phyloP scores from a whole-genome alignment of 139 green algal species.

The Desmodesmus armatus region DNA sequence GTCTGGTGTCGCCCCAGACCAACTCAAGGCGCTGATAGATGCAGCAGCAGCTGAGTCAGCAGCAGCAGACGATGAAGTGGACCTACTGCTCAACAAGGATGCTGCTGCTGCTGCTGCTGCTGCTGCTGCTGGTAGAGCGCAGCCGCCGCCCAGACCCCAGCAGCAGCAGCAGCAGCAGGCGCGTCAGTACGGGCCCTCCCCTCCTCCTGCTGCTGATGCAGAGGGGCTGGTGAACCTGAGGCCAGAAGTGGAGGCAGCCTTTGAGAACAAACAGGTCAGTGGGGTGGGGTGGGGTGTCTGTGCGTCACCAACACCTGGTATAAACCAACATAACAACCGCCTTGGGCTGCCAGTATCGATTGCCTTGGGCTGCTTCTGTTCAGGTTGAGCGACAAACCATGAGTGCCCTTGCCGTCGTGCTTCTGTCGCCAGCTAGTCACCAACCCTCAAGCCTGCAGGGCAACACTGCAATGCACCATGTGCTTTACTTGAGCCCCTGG shows the following conservation, averaged over 20 bases:
- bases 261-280: conserved; percentile 38
- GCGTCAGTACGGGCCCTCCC: not conserved
- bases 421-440: too few species aligned
- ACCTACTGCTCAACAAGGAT: conserved; percentile 32
- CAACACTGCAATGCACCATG: too few species aligned
- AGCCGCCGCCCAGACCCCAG: not conserved
- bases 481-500: too few species aligned
- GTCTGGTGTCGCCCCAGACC: conserved; percentile 31
- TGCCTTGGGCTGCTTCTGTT: too few species aligned
- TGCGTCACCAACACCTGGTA: not conserved
- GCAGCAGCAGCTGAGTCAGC: conserved; percentile 27
- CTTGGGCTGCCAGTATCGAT: too few species aligned
- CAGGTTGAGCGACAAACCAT: too few species aligned
- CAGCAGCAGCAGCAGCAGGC: conserved; percentile 28
- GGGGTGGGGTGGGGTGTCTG: too few species aligned
- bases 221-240: conserved; percentile 26
- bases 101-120: not conserved
- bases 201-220: not conserved
- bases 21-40: conserved; percentile 38
- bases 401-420: too few species aligned
- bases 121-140: not conserved
- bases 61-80: conserved; percentile 24
- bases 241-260: conserved; percentile 34
- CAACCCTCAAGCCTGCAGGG: too few species aligned
- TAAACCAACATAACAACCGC: too few species aligned